Evolutionary conservation across 2,329 filamentous ascomycete genomes (phyloP).

Genomic region (Penicillium sp.): DNA sequence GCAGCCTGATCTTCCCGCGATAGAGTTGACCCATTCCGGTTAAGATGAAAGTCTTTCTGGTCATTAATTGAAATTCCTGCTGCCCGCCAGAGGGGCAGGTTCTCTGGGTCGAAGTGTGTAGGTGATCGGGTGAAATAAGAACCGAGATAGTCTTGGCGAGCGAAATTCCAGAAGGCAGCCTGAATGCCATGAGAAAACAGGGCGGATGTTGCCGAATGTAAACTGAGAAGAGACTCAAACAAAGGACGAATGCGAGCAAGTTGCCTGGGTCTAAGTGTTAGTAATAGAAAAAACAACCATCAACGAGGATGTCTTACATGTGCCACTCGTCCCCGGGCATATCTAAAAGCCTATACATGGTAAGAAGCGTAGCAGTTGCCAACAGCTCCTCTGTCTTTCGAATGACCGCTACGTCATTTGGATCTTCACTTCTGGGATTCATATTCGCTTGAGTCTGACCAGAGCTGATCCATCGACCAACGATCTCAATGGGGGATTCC

Average conservation of each 20-base stretch:
- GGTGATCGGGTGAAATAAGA: constrained; percentile 59
- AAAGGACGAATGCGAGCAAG: constrained; percentile 59
- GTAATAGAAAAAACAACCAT: background rate
- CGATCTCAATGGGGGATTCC: constrained; percentile 31
- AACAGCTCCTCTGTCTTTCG: constrained; percentile 58
- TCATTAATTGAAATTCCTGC: constrained; percentile 58
- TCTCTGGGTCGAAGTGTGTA: constrained; percentile 57
- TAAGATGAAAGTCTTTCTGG: constrained; percentile 43
- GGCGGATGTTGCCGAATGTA: constrained; percentile 16
- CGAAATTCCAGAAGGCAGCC: constrained; percentile 64
- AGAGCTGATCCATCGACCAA: constrained; percentile 26
- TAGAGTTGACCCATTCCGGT: constrained; percentile 32
- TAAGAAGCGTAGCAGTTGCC: constrained; percentile 60
- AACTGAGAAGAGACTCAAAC: constrained; percentile 47
- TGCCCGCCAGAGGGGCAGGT: constrained; percentile 59
- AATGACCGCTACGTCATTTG: constrained; percentile 24
- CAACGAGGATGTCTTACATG: constrained; percentile 29
- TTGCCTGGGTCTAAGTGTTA: constrained; percentile 44
- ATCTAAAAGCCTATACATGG: constrained; percentile 63
- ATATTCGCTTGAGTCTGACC: constrained; percentile 12
- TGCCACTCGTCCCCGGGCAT: constrained; percentile 60
- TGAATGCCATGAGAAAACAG: constrained; percentile 51
- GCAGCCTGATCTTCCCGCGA: constrained; percentile 60
- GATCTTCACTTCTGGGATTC: constrained; percentile 4
- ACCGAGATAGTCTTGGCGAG: constrained; percentile 60